Percentiles rank a stretch among this genome's conserved stretches.
Evolutionary conservation across 73 alveolate genomes (phyloP).

Genomic region (Paramecium biaurelia): DNA sequence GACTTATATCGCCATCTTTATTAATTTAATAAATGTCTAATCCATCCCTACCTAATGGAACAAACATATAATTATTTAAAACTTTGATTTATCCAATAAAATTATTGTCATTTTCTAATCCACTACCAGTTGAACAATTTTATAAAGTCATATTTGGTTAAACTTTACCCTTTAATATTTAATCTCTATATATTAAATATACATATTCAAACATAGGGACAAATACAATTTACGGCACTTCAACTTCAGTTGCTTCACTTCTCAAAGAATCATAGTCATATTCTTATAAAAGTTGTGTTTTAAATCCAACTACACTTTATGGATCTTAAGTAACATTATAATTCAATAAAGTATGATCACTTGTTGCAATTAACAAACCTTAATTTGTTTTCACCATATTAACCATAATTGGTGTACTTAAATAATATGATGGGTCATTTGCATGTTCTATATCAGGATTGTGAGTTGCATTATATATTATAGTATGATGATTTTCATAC

Average conservation of each 20-base stretch:
- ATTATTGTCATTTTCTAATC: conserved; percentile 23
- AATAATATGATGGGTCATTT: conserved; percentile 14
- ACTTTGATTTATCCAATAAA: neutral
- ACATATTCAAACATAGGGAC: neutral
- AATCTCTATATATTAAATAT: neutral
- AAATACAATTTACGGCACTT: neutral
- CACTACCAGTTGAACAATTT: neutral
- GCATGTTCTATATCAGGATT: conserved; percentile 8
- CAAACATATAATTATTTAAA: neutral
- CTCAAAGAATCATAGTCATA: neutral
- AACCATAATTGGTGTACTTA: conserved; percentile 24
- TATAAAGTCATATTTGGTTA: neutral
- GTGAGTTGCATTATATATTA: neutral
- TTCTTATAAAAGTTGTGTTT: neutral
- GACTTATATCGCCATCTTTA: neutral
- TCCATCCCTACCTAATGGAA: conserved; percentile 35
- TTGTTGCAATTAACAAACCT: neutral
- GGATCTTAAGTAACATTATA: neutral
- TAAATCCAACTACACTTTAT: neutral
- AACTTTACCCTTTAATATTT: neutral
- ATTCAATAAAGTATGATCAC: neutral
- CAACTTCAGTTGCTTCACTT: neutral
- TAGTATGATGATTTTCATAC: neutral
- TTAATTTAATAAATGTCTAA: neutral
- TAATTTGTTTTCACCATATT: neutral